Base-by-base conservation (phyloP, 495 filamentous ascomycete species). In the Haplographium delicatum region DNA sequence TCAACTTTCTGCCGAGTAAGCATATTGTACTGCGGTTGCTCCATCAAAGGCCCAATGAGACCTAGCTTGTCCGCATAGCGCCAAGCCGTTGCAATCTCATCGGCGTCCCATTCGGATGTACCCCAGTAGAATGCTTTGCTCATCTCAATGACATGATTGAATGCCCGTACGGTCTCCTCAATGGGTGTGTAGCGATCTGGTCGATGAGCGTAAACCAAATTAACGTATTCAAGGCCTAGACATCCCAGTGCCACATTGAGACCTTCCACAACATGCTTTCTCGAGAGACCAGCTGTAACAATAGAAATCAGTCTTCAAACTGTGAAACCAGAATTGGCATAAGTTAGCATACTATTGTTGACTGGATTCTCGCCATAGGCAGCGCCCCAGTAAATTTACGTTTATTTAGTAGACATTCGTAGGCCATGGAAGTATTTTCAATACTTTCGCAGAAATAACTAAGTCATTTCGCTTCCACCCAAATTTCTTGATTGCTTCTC, bases 21-120 rank as follows among this genome's bases (percentile, higher is more conserved):
- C 61, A 90, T 75, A 67, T 88, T 90, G 66, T 94, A 94, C 58
- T 82, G 75, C 25, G 89, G 88, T 72, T 95, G 89, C 65, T 95
- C 89, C 61, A 53, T 40, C 10, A 58, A 15, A 1, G 55, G 50
- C 4, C 9, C 50, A 2, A 47, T 13, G 16, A 58, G 26, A 4
- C 47, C 25, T 6, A 54, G 19, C 13, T 34, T 10, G 2, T 34
- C 38, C 13, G 56, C 56, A 9, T 51, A 31, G 68, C 80, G 80
- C 30, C 77, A 71, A 6, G 78, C 76, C 63, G 80, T 75, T 55
- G 81, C 78, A 34, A 76, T 75, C 26, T 81, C 68, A 0, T 76
- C 76, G 0, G 72, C 76, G 47, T 78, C 74, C 47, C 43, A 83
- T 70, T 44, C 78, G 72, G 51, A 78, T 71, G 62, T 71, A 69